Percentiles rank a stretch among this genome's conserved stretches.
Conservation (phyloP, 1,284 basidiomycete genomes). For the Anthracocystis panici-leucophaei region DNA sequence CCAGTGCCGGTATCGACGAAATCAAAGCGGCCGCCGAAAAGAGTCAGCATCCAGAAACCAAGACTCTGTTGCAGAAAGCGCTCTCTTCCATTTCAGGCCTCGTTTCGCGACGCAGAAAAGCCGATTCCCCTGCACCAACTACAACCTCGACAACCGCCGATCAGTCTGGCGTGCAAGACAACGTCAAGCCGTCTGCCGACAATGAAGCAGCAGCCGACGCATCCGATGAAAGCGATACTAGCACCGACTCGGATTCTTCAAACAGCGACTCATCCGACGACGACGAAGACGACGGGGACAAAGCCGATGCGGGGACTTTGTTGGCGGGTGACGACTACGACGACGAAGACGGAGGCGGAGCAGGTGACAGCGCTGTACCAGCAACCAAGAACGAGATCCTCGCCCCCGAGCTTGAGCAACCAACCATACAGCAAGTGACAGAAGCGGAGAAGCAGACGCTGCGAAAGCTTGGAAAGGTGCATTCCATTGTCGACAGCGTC, state of each 20-base stretch:
- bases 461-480: constrained; percentile 56
- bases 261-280: constrained; percentile 37
- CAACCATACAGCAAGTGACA: constrained; percentile 35
- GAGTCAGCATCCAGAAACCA: constrained; percentile 42
- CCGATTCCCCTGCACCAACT: constrained; percentile 3
- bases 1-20: constrained; percentile 35
- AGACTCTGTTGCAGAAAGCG: constrained; percentile 38
- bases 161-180: neutral
- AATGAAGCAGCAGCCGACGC: constrained; percentile 8
- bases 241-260: constrained; percentile 29
- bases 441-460: constrained; percentile 42
- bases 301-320: constrained; percentile 4
- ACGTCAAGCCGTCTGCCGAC: constrained; percentile 3
- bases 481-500: constrained; percentile 65
- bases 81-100: constrained; percentile 41
- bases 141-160: constrained; percentile 8
- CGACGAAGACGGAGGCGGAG: constrained; percentile 39
- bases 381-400: constrained; percentile 63
- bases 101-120: constrained; percentile 28
- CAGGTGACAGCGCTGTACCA: constrained; percentile 26
- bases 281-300: constrained; percentile 25
- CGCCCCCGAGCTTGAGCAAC: constrained; percentile 45
- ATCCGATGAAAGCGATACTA: constrained; percentile 20
- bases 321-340: constrained; percentile 40
- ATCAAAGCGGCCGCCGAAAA: constrained; percentile 34